These are phyloP conservation scores for Aspergillus neoniger DNA, from an alignment of 2,329 filamentous ascomycete species.

Conservation along the genomic window DNA sequence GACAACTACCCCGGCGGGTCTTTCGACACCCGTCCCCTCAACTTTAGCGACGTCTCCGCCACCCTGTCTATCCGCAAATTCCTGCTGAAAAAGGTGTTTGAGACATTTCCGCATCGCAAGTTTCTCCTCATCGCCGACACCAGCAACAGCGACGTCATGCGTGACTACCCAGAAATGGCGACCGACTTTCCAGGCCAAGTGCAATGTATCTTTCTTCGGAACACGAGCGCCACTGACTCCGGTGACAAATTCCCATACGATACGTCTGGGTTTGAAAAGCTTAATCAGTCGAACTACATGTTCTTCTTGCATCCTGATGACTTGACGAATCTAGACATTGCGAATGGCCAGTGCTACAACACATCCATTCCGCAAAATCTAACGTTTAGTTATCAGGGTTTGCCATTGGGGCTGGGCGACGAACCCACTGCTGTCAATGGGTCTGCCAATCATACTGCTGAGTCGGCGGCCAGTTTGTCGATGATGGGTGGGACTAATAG, in stretches of 20 bases:
- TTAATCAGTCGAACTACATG: slow-evolving; percentile 4
- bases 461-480: not conserved
- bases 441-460: not conserved
- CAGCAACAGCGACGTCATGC: slow-evolving; percentile 6
- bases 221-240: not conserved
- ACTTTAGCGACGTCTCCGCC: slow-evolving; percentile 4
- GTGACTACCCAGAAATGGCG: slow-evolving; percentile 2
- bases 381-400: slow-evolving; percentile 1
- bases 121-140: slow-evolving; percentile 3
- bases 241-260: slow-evolving; percentile 2
- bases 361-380: slow-evolving; percentile 1
- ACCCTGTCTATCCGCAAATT: slow-evolving; percentile 2
- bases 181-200: slow-evolving; percentile 2
- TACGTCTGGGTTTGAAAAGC: not conserved
- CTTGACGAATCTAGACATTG: not conserved
- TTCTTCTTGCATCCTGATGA: slow-evolving; percentile 1
- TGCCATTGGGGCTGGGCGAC: not conserved
- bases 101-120: slow-evolving; percentile 1
- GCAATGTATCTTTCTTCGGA: slow-evolving; percentile 1
- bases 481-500: not conserved
- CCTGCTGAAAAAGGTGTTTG: not conserved
- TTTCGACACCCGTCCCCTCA: slow-evolving; percentile 6
- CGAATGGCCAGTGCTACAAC: slow-evolving; percentile 1
- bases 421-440: not conserved
- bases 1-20: not conserved